Base-by-base conservation (phyloP, 768 basidiomycete species). In the Cystofilobasidium bisporidii region DNA sequence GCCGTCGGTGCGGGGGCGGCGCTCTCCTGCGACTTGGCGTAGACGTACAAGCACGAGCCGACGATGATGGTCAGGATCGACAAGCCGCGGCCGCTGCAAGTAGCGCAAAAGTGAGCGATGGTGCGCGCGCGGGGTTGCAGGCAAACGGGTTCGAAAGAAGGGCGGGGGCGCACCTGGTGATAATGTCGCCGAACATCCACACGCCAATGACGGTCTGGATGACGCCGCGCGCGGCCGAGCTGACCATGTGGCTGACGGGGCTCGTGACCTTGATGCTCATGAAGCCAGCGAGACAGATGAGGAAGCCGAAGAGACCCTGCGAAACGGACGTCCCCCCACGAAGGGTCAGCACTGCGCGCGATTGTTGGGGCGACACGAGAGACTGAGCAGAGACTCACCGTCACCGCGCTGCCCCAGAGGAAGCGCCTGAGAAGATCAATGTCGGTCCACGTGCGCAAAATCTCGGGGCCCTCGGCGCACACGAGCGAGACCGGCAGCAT, bases 191-290 rank as follows among this genome's bases (percentile, higher is more conserved):
- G 78, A 96, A 96, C 24, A 90, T 71, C 36, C 40, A 53, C 32
- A 68, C 81, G 28, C 86, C 89, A 18, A 96, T 80, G 55, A 93
- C 75, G 6, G 91, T 89, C n/a, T 87, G 89, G 0, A 91, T 85
- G 32, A 97, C 93, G 22, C 94, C 92, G 63, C 93, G 87, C 5
- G 94, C 90, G 22, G 94, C 93, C 15, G 91, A 91, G 4, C 91
- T 93, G 32, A 96, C 80, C 93, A 97, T 98, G 77, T 98, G 93
- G 2, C 93, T 93, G 75, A 97, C 91, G 18, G 93, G 93, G 0
- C 91, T 94, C 11, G 93, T 98, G 70, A 97, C 88, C 77, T 98
- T 93, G 81, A 98, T 96, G 30, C 89, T 92, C 36, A 98, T 81
- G 69, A 93, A 79, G 70, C 89, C 90, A 14, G 93, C 92, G 63